Base-by-base conservation (phyloP, 129 eudicot species). In the Lactuca saligna region DNA sequence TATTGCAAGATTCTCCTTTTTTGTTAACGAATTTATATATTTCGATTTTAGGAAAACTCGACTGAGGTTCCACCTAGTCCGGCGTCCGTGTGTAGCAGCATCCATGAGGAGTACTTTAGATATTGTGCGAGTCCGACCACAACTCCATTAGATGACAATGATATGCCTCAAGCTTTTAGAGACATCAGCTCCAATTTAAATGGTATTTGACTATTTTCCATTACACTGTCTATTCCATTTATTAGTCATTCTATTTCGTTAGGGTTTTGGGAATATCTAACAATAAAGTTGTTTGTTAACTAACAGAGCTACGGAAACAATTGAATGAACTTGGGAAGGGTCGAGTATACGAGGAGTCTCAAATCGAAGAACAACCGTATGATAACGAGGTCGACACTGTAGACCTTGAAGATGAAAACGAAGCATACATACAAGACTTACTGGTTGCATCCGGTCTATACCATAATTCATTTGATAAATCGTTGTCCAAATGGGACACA, bases 31-130 rank as follows among this genome's bases (percentile, higher is more conserved):
- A 10, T 29, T 48, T 48, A 37, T 69, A 60, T 35, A 3, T 75
- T 54, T 15, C 62, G 32, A 13, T 66, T 78, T 0, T 53, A 94
- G 99, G 99, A 87, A 65, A 90, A 94, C 69, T 85, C 80, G 16
- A 94, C 99, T 7, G 99, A 94, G 85, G 96, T 94, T 68, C 99
- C 99, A 57, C 99, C 99, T 31, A 94, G 99, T 76, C 99, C 99
- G 60, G 99, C 97, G 72, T 94, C 99, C 13, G 85, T 90, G 9
- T 94, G 96, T 79, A 89, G 96, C 80, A 90, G 88, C 67, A 69
- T 80, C 56, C 86, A 74, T 69, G 99, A 94, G 7, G 96, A 90
- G 57, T 78, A 71, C 42, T 90, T 94, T 87, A 80, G 84, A 32
- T 90, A 83, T 58, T 79, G 85, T 77, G 80, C 72, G 42, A 90